Percentiles rank a stretch among this genome's conserved stretches.
Conservation (phyloP, 2,329 filamentous ascomycete genomes). For the Dothidotthia symphoricarpi region DNA sequence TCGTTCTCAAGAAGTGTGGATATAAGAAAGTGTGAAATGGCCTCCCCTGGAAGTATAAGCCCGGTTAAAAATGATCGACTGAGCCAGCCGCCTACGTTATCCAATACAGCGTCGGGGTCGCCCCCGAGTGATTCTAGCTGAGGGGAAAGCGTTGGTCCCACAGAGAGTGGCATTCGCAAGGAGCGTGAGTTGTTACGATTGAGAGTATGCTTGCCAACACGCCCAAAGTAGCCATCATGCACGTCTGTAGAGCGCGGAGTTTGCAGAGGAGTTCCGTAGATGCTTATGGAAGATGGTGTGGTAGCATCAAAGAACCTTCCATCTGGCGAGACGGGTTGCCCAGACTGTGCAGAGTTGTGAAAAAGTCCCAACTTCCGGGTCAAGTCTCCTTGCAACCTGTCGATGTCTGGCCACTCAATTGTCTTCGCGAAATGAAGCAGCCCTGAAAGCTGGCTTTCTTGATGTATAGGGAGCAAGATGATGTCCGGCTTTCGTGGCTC, state of each 20-base stretch:
- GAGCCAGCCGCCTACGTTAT: conserved; percentile 53
- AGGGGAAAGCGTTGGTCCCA: neutral
- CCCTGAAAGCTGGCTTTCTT: conserved; percentile 48
- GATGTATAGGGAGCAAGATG: conserved; percentile 37
- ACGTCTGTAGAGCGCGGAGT: conserved; percentile 33
- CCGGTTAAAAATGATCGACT: conserved; percentile 57
- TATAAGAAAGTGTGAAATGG: conserved; percentile 56
- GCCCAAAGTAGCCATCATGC: conserved; percentile 39
- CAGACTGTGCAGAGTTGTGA: conserved; percentile 13
- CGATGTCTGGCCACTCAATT: conserved; percentile 51
- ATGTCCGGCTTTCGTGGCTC: conserved; percentile 25
- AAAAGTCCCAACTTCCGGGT: conserved; percentile 36
- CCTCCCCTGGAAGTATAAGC: conserved; percentile 55
- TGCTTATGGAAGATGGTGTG: conserved; percentile 34
- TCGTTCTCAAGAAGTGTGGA: conserved; percentile 58
- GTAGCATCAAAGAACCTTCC: conserved; percentile 25
- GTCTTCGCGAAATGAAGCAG: conserved; percentile 52
- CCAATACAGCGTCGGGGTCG: conserved; percentile 10
- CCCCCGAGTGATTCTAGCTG: conserved; percentile 13
- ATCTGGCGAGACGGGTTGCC: conserved; percentile 18
- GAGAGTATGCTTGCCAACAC: conserved; percentile 24
- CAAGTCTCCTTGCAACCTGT: conserved; percentile 41
- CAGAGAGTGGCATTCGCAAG: conserved; percentile 33
- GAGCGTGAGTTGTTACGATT: conserved; percentile 29
- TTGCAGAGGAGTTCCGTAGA: conserved; percentile 41